Evolutionary conservation across 371 early-diverging fungal species (phyloP), one percentile per base, ranked within the genome.

Genomic region (Mortierella sp.): DNA sequence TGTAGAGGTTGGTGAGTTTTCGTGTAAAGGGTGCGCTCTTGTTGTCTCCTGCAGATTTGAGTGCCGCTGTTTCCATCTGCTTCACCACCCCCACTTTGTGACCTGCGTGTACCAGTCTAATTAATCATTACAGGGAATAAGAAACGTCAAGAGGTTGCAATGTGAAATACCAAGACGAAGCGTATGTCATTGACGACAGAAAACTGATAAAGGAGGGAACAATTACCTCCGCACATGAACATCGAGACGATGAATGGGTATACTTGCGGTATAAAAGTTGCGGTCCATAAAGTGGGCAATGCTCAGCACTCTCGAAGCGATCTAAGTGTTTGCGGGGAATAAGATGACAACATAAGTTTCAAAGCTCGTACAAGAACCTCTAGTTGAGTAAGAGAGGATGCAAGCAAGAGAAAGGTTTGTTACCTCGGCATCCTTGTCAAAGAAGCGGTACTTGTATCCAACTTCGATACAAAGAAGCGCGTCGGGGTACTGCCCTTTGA

Each of bases 361-460:
- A 42, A 26, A 1, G 47, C 42, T 44, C 34, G 7, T 14, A 19
- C 44, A 8, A 21, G 21, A n/a, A 1, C n/a, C 54, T 38, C 31
- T 24, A 34, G 70, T 52, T 3, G 24, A 8, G 38, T 8, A 38
- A 5, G 52, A 42, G 34, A 19, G 21, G 70, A 50, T 9, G 16
- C 16, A 13, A 16, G 11, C 16, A 13, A 14, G 48, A 5, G 11
- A 16, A 13, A 58, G n/a, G 60, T 77, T 85, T 85, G 54, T 47
- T 90, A 91, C 90, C 85, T 90, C 87, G 3, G 95, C 94, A 85
- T 95, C 95, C 26, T 92, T 91, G 21, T 93, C 97, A 89, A 97
- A 97, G 74, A 97, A 96, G 21, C 95, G 90, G 87, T 89, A 97
- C 87, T 96, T 96, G 91, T 97, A 97, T 21, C 97, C 97, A 0